Evolutionary conservation across 2,329 filamentous ascomycete genomes (phyloP).

Genomic region (Sclerotinia spermophila): DNA sequence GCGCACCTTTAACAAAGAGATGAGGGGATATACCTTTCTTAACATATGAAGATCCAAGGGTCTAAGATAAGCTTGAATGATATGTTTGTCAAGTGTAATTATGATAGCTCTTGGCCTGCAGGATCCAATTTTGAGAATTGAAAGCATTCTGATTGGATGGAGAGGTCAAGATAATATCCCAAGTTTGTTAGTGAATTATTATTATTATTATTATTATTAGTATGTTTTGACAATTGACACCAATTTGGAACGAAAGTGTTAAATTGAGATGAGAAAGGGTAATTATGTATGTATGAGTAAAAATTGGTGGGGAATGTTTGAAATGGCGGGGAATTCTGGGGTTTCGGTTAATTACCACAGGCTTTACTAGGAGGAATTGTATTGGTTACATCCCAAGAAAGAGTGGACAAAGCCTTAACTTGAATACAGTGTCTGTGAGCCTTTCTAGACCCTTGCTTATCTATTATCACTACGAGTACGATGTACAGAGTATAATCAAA

Average conservation of each 20-base stretch:
- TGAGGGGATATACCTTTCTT: not conserved
- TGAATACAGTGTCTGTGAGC: not conserved
- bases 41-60: not conserved
- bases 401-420: not conserved
- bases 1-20: conserved; percentile 6
- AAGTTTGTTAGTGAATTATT: not conserved
- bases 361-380: not conserved
- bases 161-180: not conserved
- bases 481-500: not conserved
- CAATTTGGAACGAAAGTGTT: not conserved
- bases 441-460: not conserved
- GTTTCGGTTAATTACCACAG: not conserved
- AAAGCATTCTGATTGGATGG: not conserved
- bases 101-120: conserved; percentile 3
- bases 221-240: not conserved
- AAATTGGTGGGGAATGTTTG: not conserved
- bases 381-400: not conserved
- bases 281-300: too few relatives aligned
- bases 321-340: conserved; percentile 4
- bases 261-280: not conserved
- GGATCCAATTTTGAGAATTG: not conserved
- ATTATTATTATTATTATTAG: not conserved
- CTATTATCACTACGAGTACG: not conserved
- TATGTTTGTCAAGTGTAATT: not conserved
- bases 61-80: not conserved